Evolutionary conservation across 495 filamentous ascomycete genomes (phyloP).

Genomic region (Daldinia grandis): DNA sequence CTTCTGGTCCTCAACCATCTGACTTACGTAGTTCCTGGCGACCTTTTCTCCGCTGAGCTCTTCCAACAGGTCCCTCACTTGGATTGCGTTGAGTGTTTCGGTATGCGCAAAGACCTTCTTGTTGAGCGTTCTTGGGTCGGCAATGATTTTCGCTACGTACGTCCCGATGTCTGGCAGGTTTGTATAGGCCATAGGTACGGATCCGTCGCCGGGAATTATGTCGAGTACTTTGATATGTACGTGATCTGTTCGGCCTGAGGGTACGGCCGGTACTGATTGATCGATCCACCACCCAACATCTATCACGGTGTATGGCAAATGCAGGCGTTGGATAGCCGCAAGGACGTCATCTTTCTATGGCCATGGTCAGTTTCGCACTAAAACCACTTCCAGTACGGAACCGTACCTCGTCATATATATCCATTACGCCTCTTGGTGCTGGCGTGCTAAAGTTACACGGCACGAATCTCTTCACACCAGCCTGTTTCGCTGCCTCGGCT

Average conservation of each 20-base stretch:
- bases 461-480: conserved; percentile 66
- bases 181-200: conserved; percentile 57
- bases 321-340: conserved; percentile 61
- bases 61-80: conserved; percentile 61
- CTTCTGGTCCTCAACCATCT: not conserved
- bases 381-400: not conserved
- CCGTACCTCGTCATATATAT: conserved; percentile 57
- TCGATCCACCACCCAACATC: conserved; percentile 71
- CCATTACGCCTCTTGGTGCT: conserved; percentile 57
- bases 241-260: conserved; percentile 64
- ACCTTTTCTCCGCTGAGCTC: conserved; percentile 63
- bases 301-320: conserved; percentile 67
- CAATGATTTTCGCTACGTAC: conserved; percentile 64
- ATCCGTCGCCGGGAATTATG: conserved; percentile 61
- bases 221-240: conserved; percentile 55
- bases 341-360: conserved; percentile 63
- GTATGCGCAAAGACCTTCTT: conserved; percentile 64
- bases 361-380: not conserved
- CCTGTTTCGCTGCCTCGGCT: conserved; percentile 63
- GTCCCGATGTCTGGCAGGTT: conserved; percentile 65
- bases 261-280: conserved; percentile 58
- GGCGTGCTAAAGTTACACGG: conserved; percentile 64
- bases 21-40: conserved; percentile 58
- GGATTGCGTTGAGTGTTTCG: conserved; percentile 57
- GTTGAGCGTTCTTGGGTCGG: conserved; percentile 65